phyloP scores from a whole-genome alignment of 441 rosid species.

The Breynia disticha region DNA sequence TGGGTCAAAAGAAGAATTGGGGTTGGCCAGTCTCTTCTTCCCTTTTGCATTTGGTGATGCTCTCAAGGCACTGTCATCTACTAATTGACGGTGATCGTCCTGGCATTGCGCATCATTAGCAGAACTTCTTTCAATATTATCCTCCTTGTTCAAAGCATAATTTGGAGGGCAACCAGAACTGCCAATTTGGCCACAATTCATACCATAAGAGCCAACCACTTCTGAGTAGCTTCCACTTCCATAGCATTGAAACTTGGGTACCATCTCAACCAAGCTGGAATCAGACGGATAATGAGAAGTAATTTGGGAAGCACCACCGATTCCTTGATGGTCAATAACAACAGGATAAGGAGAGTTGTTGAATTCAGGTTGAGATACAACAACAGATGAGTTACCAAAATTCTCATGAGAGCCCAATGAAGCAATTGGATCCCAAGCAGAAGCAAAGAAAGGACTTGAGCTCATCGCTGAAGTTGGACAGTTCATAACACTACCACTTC shows the following conservation, averaged over 20 bases:
- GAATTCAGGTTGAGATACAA: conserved; percentile 44
- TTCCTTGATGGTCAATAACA: conserved; percentile 48
- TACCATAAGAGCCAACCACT: conserved; percentile 34
- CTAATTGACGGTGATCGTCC: conserved; percentile 40
- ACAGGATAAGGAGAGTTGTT: conserved; percentile 41
- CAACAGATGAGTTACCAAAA: conserved; percentile 34
- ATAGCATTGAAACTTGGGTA: conserved; percentile 42
- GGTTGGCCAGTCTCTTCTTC: conserved; percentile 35
- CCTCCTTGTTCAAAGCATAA: conserved; percentile 30
- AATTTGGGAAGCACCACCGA: conserved; percentile 34
- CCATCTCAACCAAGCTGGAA: conserved; percentile 40
- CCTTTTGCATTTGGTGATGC: conserved; percentile 34
- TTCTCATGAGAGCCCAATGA: conserved; percentile 33
- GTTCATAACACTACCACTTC: conserved; percentile 30
- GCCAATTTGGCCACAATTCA: conserved; percentile 29
- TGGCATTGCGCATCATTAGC: conserved; percentile 29
- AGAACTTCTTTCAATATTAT: conserved; percentile 28
- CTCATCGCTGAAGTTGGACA: conserved; percentile 35
- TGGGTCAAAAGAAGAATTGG: conserved; percentile 25
- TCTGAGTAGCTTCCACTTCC: conserved; percentile 58
- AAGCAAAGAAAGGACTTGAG: conserved; percentile 43
- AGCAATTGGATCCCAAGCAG: conserved; percentile 77
- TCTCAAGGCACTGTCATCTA: conserved; percentile 31
- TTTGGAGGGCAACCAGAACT: conserved; percentile 26
- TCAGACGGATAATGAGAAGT: conserved; percentile 41